Conservation (phyloP, 257 asterid species). For the Orobanche coerulescens region DNA sequence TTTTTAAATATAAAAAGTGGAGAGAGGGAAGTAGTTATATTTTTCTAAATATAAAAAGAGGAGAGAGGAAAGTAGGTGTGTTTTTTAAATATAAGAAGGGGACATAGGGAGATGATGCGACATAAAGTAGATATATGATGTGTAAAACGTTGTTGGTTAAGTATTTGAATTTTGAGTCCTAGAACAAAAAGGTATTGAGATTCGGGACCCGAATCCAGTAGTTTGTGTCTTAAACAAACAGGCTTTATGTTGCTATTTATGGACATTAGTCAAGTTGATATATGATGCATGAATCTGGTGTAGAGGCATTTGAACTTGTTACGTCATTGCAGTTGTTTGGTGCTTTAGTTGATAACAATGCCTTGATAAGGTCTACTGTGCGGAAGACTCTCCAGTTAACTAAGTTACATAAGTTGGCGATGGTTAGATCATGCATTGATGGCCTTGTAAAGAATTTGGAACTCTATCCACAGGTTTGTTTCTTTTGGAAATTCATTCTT, state of each 20-base stretch:
- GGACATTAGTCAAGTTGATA: slow-evolving; percentile 4
- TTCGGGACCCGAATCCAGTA: no score
- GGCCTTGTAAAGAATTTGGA: slow-evolving; percentile 58
- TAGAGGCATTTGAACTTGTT: slow-evolving; percentile 21
- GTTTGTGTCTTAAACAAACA: no score
- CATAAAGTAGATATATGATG: no score
- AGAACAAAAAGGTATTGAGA: no score
- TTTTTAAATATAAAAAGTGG: no score
- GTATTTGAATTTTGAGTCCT: no score
- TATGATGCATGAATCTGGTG: slow-evolving; percentile 16
- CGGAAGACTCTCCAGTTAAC: slow-evolving; percentile 51
- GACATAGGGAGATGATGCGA: no score
- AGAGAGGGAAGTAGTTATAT: no score
- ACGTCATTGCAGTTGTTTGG: slow-evolving; percentile 58
- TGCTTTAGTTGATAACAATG: slow-evolving; percentile 43
- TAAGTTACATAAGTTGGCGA: slow-evolving; percentile 40
- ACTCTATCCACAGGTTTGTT: slow-evolving; percentile 66
- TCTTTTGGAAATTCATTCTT: slow-evolving; percentile 7
- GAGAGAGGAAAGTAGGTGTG: no score
- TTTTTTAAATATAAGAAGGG: no score
- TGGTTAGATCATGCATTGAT: slow-evolving; percentile 55
- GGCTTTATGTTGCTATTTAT: slow-evolving; percentile 20
- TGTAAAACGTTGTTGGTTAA: no score
- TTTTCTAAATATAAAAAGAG: no score
- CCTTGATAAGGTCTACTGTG: slow-evolving; percentile 57